Percentiles rank a stretch among this genome's conserved stretches.
These are phyloP conservation scores for Kitagawia praeruptora DNA, from an alignment of 129 eudicot genomes.

Conservation along the genomic window DNA sequence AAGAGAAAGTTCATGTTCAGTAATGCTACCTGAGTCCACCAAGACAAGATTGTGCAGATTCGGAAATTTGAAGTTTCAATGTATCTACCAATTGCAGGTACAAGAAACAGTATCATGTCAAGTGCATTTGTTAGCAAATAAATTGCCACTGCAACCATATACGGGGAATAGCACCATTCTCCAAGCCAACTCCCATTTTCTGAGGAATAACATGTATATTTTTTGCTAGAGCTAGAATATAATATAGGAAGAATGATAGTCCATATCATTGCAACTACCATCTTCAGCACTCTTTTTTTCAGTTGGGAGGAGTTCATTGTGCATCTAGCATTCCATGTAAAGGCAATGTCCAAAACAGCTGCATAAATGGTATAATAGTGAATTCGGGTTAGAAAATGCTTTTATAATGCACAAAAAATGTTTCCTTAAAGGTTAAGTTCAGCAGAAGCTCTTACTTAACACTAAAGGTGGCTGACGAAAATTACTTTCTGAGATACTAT, in stretches of 20 bases:
- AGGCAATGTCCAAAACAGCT: slow-evolving; percentile 76
- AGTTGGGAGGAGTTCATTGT: slow-evolving; percentile 55
- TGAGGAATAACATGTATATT: slow-evolving; percentile 65
- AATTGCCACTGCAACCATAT: slow-evolving; percentile 75
- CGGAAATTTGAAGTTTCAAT: slow-evolving; percentile 81
- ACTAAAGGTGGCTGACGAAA: neutral
- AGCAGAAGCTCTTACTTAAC: neutral
- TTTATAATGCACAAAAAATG: neutral
- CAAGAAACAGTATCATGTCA: slow-evolving; percentile 78
- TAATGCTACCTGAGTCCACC: slow-evolving; percentile 83
- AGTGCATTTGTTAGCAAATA: slow-evolving; percentile 87
- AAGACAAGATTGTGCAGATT: slow-evolving; percentile 46
- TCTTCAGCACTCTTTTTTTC: slow-evolving; percentile 43
- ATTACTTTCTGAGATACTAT: neutral
- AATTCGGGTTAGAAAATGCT: neutral
- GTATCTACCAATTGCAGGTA: slow-evolving; percentile 88
- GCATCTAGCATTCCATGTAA: slow-evolving; percentile 87
- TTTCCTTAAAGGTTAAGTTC: neutral
- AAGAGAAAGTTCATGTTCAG: neutral
- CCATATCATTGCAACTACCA: slow-evolving; percentile 71
- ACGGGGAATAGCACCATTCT: slow-evolving; percentile 97
- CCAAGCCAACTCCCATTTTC: slow-evolving; percentile 68
- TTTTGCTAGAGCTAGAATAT: slow-evolving; percentile 65
- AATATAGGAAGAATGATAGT: slow-evolving; percentile 64
- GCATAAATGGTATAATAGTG: slow-evolving; percentile 21